Evolutionary conservation across 768 basidiomycete species (phyloP).

Genomic region (Lepiota subincarnata): DNA sequence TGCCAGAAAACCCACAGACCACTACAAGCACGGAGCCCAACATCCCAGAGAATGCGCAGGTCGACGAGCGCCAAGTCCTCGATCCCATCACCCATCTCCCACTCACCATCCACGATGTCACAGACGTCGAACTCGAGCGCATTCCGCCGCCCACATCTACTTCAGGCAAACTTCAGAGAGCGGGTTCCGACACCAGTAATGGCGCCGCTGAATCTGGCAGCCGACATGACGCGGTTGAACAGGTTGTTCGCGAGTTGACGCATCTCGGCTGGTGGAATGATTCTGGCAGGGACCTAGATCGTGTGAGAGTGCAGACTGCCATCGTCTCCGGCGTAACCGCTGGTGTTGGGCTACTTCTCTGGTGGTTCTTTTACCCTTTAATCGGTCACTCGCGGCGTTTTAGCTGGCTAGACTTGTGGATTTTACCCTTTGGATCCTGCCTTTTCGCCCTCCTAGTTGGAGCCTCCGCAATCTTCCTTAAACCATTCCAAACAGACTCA

Average conservation of each 20-base stretch:
- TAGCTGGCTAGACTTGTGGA: slow-evolving; percentile 19
- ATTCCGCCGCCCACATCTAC: slow-evolving; percentile 26
- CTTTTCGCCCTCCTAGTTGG: slow-evolving; percentile 25
- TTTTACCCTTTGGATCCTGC: slow-evolving; percentile 21
- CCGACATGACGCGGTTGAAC: slow-evolving; percentile 24
- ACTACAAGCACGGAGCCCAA: too few species aligned
- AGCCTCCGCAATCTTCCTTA: slow-evolving; percentile 21
- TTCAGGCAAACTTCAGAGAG: slow-evolving; percentile 11
- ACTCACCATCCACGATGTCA: slow-evolving; percentile 31
- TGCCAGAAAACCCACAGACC: too few species aligned
- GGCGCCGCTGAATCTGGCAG: slow-evolving; percentile 15
- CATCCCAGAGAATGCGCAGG: too few species aligned
- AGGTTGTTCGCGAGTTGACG: slow-evolving; percentile 25
- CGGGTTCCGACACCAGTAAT: background rate
- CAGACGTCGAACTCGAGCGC: slow-evolving; percentile 30
- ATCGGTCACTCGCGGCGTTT: slow-evolving; percentile 12
- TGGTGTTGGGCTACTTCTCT: slow-evolving; percentile 21
- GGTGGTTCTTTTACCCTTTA: slow-evolving; percentile 20
- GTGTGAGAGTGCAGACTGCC: slow-evolving; percentile 26
- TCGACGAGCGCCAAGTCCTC: slow-evolving; percentile 29
- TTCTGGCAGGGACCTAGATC: slow-evolving; percentile 26
- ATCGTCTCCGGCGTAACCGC: slow-evolving; percentile 27
- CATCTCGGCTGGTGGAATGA: slow-evolving; percentile 31
- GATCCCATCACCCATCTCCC: slow-evolving; percentile 39
- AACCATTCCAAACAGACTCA: slow-evolving; percentile 12